Conservation (phyloP, 139 green algal genomes). For the Nannochloris sp. region DNA sequence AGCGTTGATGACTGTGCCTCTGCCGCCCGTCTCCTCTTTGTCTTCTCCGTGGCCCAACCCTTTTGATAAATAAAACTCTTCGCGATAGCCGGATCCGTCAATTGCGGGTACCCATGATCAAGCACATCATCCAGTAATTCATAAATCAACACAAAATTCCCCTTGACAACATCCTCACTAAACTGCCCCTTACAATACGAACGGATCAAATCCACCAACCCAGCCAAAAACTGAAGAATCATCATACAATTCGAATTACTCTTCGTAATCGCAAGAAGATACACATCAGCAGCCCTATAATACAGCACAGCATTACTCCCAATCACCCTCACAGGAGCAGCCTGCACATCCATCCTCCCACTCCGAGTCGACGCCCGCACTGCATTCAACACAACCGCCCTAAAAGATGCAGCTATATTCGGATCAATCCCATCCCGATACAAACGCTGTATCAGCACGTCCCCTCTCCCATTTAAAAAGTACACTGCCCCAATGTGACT, state of each 20-base stretch:
- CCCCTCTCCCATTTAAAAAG: conserved; percentile 85
- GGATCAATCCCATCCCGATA: conserved; percentile 92
- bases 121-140: conserved; percentile 86
- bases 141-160: conserved; percentile 97
- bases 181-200: conserved; percentile 86
- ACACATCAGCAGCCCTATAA: conserved; percentile 77
- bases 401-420: conserved; percentile 75
- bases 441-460: conserved; percentile 81
- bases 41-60: conserved; percentile 39
- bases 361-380: conserved; percentile 16
- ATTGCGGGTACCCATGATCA: conserved; percentile 85
- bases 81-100: conserved; percentile 72
- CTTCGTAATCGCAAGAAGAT: conserved; percentile 82
- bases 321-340: conserved; percentile 64
- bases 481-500: conserved; percentile 61
- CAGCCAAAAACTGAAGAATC: conserved; percentile 82
- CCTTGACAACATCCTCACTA: conserved; percentile 67
- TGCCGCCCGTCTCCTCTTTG: conserved; percentile 43
- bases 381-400: conserved; percentile 75
- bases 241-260: conserved; percentile 88
- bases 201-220: conserved; percentile 69
- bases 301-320: conserved; percentile 78
- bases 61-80: conserved; percentile 95
- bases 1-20: conserved; percentile 74
- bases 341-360: conserved; percentile 28